Base-by-base conservation (phyloP, 2,329 filamentous ascomycete species). In the Trichoderma polysporum region DNA sequence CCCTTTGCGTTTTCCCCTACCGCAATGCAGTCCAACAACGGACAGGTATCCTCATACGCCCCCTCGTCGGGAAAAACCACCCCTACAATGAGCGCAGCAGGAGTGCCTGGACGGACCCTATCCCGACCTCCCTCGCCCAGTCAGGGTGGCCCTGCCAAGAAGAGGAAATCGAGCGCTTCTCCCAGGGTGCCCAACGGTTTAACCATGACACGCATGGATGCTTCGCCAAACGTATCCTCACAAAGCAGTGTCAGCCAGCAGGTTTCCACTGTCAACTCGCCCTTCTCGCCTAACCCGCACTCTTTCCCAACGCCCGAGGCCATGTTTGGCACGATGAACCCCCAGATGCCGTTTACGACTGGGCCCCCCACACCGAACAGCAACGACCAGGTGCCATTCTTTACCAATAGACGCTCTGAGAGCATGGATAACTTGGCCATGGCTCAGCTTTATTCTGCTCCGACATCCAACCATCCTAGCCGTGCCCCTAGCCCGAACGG, bases 191-290 rank as follows among this genome's bases (percentile, higher is more conserved):
- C 92, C 0, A 88, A 86, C 19, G 89, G 87, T 17, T 79, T 97
- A 71, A 86, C 90, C 8, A 97, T 97, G 93, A 97, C 93, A 2
- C 88, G 88, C 65, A 82, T 95, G 39, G 91, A 95, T 71, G 89
- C 87, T 2, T 81, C 78, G 57, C 83, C 75, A 71, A 78, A 77
- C 68, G 79, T 74, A 65, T 70, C 69, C 70, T 76, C 74, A 69
- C 81, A 77, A 69, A 17, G 9, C 29, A 78, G 70, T 74, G 77
- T 73, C 15, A 73, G 72, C 59, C 68, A 77, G 71, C 74, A 85
- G 72, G 74, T 80, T 73, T 74, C 79, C 19, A 22, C 50, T 65
- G 73, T 82, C 2, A 80, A 82, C 1, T 88, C 85, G 5, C 85
- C 86, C 2, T 89, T 86, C 70, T 82, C 85, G 3, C 80, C 85